Evolutionary conservation across 495 filamentous ascomycete species (phyloP).

Genomic region (Daldinia grandis): DNA sequence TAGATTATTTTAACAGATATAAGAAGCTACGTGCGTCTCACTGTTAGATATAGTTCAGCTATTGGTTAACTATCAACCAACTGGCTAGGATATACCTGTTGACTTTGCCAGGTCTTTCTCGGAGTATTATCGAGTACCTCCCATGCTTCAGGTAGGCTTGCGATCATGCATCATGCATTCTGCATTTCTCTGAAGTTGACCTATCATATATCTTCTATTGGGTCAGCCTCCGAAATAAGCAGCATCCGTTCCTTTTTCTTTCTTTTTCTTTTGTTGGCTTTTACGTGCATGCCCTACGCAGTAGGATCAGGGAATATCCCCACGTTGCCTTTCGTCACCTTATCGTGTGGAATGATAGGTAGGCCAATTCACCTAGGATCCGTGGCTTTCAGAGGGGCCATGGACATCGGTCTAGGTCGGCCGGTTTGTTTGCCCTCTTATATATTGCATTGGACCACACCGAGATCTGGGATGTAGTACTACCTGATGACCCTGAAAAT

Average conservation of each 20-base stretch:
- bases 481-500: conserved; percentile 1
- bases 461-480: neutral
- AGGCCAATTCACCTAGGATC: conserved; percentile 24
- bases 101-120: too few relatives aligned
- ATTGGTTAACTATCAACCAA: too few relatives aligned
- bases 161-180: neutral
- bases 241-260: neutral
- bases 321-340: conserved; percentile 23
- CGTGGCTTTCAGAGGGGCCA: conserved; percentile 3
- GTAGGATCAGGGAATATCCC: conserved; percentile 13
- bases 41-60: too few relatives aligned
- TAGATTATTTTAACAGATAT: too few relatives aligned
- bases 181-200: neutral
- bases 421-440: conserved; percentile 8
- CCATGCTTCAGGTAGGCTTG: too few relatives aligned
- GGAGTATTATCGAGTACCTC: too few relatives aligned
- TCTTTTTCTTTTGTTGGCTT: conserved; percentile 1
- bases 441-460: conserved; percentile 8
- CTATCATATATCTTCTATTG: conserved; percentile 22
- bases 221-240: conserved; percentile 15
- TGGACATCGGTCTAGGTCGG: conserved; percentile 16
- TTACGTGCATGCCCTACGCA: too few relatives aligned
- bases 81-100: too few relatives aligned
- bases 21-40: too few relatives aligned
- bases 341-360: conserved; percentile 21